These are phyloP conservation scores for Dothistroma pini DNA, from an alignment of 2,329 filamentous ascomycete genomes.

Conservation along the genomic window DNA sequence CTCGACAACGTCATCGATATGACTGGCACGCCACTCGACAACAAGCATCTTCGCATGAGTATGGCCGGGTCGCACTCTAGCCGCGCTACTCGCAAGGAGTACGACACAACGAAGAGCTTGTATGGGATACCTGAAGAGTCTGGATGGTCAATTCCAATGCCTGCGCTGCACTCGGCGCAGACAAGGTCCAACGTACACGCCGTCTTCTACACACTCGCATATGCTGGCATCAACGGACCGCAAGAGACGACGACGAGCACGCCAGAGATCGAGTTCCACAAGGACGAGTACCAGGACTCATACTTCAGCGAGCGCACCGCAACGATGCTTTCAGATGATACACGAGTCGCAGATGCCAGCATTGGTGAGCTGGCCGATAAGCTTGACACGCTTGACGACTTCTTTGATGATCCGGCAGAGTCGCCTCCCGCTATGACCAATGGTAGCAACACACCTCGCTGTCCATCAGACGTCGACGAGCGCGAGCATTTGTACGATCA, in stretches of 20 bases:
- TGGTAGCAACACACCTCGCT: conserved; percentile 15
- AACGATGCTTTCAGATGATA: conserved; percentile 90
- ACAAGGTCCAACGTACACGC: conserved; percentile 92
- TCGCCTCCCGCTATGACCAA: conserved; percentile 17
- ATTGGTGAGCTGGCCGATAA: conserved; percentile 75
- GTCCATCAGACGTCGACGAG: conserved; percentile 39
- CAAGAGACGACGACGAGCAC: conserved; percentile 60
- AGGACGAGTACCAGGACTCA: conserved; percentile 75
- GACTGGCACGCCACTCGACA: conserved; percentile 81
- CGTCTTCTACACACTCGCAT: conserved; percentile 73
- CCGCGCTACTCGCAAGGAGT: conserved; percentile 84
- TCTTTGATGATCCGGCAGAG: conserved; percentile 45
- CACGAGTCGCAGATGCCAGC: conserved; percentile 61
- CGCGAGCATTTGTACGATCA: conserved; percentile 87
- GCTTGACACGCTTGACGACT: conserved; percentile 53
- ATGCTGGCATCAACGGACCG: conserved; percentile 40
- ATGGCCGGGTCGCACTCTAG: conserved; percentile 84
- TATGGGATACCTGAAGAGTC: conserved; percentile 96
- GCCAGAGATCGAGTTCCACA: conserved; percentile 87
- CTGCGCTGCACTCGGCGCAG: conserved; percentile 79
- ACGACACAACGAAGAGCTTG: conserved; percentile 86
- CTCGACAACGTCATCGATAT: conserved; percentile 95
- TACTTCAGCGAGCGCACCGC: conserved; percentile 76
- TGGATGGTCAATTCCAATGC: conserved; percentile 93
- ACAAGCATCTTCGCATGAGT: conserved; percentile 94